Percentiles rank a stretch among this genome's conserved stretches.
These are phyloP conservation scores for Paradendryphiella salina DNA, from an alignment of 2,329 filamentous ascomycete genomes.

Conservation along the genomic window DNA sequence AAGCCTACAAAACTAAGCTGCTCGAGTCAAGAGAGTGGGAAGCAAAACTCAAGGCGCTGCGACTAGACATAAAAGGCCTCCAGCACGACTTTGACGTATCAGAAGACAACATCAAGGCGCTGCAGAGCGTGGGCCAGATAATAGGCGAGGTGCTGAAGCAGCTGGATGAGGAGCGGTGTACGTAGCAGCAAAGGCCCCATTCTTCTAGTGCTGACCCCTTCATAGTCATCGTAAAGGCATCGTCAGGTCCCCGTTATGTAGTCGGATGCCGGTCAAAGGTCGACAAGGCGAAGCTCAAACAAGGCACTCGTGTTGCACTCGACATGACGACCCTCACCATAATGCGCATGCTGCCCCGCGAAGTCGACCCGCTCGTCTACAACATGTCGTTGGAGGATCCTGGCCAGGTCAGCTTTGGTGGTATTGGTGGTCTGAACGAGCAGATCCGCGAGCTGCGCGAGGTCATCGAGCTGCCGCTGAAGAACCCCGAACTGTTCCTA, in stretches of 20 bases:
- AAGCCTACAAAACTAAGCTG: conserved; percentile 58
- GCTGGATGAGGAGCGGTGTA: conserved; percentile 97
- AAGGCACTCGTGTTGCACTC: conserved; percentile 93
- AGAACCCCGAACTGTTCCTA: conserved; percentile 97
- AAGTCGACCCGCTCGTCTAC: conserved; percentile 98
- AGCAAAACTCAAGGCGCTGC: conserved; percentile 90
- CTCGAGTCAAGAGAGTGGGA: conserved; percentile 98
- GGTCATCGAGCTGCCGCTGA: conserved; percentile 95
- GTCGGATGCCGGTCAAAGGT: conserved; percentile 98
- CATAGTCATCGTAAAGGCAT: conserved; percentile 96
- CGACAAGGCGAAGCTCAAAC: conserved; percentile 95
- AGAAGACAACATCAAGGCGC: conserved; percentile 98
- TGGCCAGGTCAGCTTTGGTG: conserved; percentile 94
- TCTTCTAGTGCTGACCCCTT: conserved; percentile 15
- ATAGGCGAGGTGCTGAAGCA: conserved; percentile 99
- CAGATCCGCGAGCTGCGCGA: conserved; percentile 97
- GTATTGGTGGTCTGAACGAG: conserved; percentile 96
- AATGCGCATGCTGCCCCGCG: conserved; percentile 98
- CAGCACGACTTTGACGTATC: conserved; percentile 96
- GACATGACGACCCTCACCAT: conserved; percentile 99
- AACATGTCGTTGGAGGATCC: conserved; percentile 99
- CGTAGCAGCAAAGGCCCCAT: conserved; percentile 43
- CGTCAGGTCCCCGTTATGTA: conserved; percentile 94
- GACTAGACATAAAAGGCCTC: conserved; percentile 92
- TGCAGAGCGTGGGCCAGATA: conserved; percentile 98